Conservation (phyloP, 371 early-diverging fungal genomes). For the Rhizopus stolonifer region DNA sequence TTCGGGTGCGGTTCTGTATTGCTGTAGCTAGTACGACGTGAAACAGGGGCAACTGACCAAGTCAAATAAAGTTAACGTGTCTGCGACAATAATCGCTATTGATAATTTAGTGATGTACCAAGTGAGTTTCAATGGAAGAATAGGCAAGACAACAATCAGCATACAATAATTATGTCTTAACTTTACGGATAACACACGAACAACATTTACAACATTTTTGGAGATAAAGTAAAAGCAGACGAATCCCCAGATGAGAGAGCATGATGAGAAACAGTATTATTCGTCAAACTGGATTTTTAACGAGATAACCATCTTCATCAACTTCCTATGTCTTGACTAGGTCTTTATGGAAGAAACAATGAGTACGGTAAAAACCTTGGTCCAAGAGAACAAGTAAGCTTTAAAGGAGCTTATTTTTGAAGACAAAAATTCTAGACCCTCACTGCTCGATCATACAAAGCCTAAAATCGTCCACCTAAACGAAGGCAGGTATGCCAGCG, state of each 20-base stretch:
- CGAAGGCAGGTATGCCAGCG: too few relatives aligned
- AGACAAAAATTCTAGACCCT: too few relatives aligned
- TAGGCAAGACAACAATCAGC: constrained; percentile 53
- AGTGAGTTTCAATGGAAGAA: constrained; percentile 69
- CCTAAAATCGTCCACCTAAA: too few relatives aligned
- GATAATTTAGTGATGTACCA: constrained; percentile 58
- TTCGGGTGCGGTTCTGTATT: too few relatives aligned
- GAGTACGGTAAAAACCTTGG: constrained; percentile 29
- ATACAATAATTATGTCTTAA: constrained; percentile 52
- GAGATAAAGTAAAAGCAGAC: constrained; percentile 48
- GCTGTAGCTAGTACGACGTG: too few relatives aligned
- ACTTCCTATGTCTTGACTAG: constrained; percentile 33
- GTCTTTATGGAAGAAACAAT: constrained; percentile 29
- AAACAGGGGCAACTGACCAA: too few relatives aligned
- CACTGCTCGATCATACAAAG: too few relatives aligned
- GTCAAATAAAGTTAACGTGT: too few relatives aligned
- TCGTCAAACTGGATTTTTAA: constrained; percentile 54
- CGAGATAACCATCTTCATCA: constrained; percentile 68
- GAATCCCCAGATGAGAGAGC: constrained; percentile 66
- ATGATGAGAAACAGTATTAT: constrained; percentile 64
- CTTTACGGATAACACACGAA: constrained; percentile 11
- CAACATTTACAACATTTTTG: background rate
- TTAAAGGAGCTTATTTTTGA: too few relatives aligned
- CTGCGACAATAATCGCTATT: too few relatives aligned
- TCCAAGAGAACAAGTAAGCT: too few relatives aligned